Percentiles rank a stretch among this genome's conserved stretches.
These are phyloP conservation scores for Castanea crenata DNA, from an alignment of 306 rosid species.

Conservation along the genomic window DNA sequence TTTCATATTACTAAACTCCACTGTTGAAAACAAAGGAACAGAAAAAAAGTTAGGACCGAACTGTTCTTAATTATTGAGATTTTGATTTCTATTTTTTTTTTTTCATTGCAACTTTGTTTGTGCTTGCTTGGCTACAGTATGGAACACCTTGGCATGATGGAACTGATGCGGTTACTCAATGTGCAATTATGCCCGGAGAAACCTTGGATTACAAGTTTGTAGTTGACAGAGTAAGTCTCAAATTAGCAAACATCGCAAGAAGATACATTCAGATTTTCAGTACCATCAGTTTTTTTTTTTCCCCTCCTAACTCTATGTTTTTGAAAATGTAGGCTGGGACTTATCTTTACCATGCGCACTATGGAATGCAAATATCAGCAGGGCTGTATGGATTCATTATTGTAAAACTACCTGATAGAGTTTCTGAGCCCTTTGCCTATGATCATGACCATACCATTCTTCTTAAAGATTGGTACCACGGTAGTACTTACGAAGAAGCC, in stretches of 20 bases:
- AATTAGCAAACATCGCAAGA: background rate
- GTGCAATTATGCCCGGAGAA: conserved; percentile 54
- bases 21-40: too few species aligned
- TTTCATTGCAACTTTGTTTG: background rate
- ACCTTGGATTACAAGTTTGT: conserved; percentile 49
- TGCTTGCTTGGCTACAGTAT: conserved; percentile 21
- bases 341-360: conserved; percentile 58
- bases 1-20: background rate
- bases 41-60: too few species aligned
- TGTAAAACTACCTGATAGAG: conserved; percentile 43
- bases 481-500: conserved; percentile 31
- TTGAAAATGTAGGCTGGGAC: conserved; percentile 44
- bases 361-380: conserved; percentile 57
- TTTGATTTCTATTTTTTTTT: background rate
- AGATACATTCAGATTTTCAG: background rate
- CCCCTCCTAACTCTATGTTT: too few species aligned
- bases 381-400: conserved; percentile 46
- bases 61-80: background rate
- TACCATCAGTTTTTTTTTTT: background rate
- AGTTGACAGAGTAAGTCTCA: conserved; percentile 44
- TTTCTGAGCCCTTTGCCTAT: conserved; percentile 45
- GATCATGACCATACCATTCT: conserved; percentile 47
- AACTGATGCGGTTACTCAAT: conserved; percentile 53
- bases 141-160: conserved; percentile 67
- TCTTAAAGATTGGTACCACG: conserved; percentile 59